Evolutionary conservation across 768 basidiomycete genomes (phyloP), one percentile per base, ranked within the genome.

Genomic region (Trametopsis cervina): DNA sequence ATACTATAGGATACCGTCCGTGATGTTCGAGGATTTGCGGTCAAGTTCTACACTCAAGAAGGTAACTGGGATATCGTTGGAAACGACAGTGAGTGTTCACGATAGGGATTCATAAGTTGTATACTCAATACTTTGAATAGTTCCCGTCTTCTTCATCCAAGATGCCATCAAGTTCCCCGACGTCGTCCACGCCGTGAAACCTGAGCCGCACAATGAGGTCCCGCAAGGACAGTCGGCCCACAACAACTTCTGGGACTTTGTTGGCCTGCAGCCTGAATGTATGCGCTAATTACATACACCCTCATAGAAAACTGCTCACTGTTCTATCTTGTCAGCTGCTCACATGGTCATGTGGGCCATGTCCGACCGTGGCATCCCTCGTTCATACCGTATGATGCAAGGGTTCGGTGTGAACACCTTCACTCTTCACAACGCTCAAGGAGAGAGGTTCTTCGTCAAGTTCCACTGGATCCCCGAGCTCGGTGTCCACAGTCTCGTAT

Each of bases 231-330:
- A 85, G 60, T 66, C 57, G 15, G 81, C 84, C 1, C 89, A 91
- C 59, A 89, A 92, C 66, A 89, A 85, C 57, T 89, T 90, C 52
- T 93, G 88, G 87, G 89, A 91, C 59, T 91, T 85, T 55, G 80
- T 80, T 33, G 76, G 78, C 37, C 69, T 88, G 24, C 79, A 82
- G 57, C 76, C 84, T 0, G 83, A 89, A 59, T 74, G 81, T 74
- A 62, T 43, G 63, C 55, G 9, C 26, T 39, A 44, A 20, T 12
- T 23, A 12, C 15, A 13, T 15, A 35, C 20, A n/a, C 26, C 3
- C 22, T 4, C 29, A 1, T 6, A 29, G 13, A 13, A 17, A 22
- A 2, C 6, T 13, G 24, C 21, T n/a, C n/a, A n/a, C n/a, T n/a
- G n/a, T n/a, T n/a, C n/a, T n/a, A n/a, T 13, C 21, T 10, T 26